A percentile compares a stretch with the other conserved stretches of the same genome.
Evolutionary conservation across 352 stramenopile genomes (phyloP).

Genomic region (Globisporangium okanoganense): DNA sequence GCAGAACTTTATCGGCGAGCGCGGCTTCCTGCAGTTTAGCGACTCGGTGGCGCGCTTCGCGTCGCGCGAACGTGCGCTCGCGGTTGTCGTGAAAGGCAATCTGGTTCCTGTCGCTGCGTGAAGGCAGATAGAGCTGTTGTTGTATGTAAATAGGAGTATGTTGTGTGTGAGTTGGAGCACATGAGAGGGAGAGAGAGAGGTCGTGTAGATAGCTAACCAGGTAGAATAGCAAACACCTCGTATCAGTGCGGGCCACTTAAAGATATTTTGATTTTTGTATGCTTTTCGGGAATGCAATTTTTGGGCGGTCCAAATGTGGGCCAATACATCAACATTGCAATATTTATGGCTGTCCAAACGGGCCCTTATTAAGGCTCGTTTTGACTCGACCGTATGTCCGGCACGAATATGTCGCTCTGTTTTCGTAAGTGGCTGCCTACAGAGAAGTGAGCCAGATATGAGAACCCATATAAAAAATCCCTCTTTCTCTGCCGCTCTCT

Average conservation of each 20-base stretch:
- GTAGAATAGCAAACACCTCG: neutral
- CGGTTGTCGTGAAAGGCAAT: constrained; percentile 35
- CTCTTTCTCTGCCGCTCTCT: neutral
- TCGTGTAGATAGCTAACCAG: neutral
- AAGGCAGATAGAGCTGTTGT: neutral
- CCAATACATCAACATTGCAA: too few species aligned
- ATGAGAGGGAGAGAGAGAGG: neutral
- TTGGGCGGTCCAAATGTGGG: neutral
- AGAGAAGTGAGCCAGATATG: neutral
- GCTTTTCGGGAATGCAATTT: too few species aligned
- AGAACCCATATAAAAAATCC: neutral
- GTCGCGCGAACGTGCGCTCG: constrained; percentile 15
- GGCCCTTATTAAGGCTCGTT: too few species aligned
- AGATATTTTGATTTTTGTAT: too few species aligned
- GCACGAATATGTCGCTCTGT: too few species aligned
- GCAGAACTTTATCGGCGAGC: constrained; percentile 59
- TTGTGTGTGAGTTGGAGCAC: neutral
- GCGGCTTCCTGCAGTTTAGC: constrained; percentile 36
- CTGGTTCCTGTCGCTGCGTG: constrained; percentile 14
- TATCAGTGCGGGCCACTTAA: too few species aligned
- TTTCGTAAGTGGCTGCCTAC: too few species aligned
- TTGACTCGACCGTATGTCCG: too few species aligned
- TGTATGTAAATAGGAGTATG: neutral
- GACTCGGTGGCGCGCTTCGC: constrained; percentile 29
- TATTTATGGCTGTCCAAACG: too few species aligned